phyloP scores from a whole-genome alignment of 148 eudicot genomes.

The Fagopyrum homotropicum region DNA sequence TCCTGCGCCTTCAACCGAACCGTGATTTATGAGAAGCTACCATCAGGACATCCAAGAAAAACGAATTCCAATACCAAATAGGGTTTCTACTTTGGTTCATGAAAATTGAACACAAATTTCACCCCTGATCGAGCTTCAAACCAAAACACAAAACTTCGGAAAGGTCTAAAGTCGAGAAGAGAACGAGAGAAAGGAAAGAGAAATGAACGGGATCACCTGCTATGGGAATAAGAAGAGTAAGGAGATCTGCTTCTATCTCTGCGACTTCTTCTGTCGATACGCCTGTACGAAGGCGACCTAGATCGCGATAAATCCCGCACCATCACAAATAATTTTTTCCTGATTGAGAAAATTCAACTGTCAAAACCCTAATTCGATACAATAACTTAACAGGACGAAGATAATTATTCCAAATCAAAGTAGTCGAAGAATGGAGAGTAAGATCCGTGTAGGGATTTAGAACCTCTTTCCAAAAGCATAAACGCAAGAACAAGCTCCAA shows the following conservation, averaged over 20 bases:
- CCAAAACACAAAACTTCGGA: not conserved
- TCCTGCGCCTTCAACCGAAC: not conserved
- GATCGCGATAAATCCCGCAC: constrained; percentile 68
- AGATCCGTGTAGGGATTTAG: not conserved
- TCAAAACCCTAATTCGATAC: constrained; percentile 9
- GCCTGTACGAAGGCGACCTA: constrained; percentile 54
- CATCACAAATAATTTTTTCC: constrained; percentile 21
- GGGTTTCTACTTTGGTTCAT: not conserved
- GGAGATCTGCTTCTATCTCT: constrained; percentile 81
- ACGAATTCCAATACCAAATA: not conserved
- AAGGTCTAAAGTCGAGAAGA: not conserved
- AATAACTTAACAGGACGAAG: not conserved
- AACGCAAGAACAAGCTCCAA: not conserved
- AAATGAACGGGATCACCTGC: constrained; percentile 70
- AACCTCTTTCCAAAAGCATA: not conserved
- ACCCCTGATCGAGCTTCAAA: not conserved
- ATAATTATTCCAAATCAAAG: not conserved
- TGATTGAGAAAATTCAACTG: not conserved
- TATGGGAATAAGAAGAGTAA: constrained; percentile 34
- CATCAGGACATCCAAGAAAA: not conserved
- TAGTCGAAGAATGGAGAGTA: not conserved
- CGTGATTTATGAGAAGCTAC: not conserved
- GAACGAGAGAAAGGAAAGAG: constrained; percentile 18
- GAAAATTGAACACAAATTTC: not conserved
- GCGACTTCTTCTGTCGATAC: constrained; percentile 50